Conservation (phyloP, 805 yeast genomes). For the Ogataea chonburiensis region DNA sequence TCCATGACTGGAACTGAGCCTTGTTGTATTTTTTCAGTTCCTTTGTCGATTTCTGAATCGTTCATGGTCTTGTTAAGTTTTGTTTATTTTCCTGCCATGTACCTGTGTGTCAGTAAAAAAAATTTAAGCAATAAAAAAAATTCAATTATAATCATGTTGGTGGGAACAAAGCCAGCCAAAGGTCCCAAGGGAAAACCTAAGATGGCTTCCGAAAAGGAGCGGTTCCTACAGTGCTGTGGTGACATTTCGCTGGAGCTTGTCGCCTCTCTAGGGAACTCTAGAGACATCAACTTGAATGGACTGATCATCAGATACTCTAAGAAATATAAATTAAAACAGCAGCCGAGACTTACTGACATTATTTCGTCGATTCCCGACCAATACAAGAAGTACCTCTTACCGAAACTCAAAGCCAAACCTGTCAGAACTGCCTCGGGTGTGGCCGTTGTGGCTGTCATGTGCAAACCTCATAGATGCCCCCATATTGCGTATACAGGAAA, state of each 20-base stretch:
- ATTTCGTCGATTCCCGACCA: constrained; percentile 95
- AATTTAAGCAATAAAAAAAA: constrained; percentile 10
- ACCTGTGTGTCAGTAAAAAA: constrained; percentile 11
- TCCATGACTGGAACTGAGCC: background rate
- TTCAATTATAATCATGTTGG: constrained; percentile 23
- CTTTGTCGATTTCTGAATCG: constrained; percentile 6
- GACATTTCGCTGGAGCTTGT: constrained; percentile 88
- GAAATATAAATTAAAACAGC: constrained; percentile 85
- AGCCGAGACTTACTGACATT: constrained; percentile 93
- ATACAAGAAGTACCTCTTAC: constrained; percentile 84
- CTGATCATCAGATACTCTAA: constrained; percentile 81
- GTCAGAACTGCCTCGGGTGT: constrained; percentile 98
- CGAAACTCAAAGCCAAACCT: constrained; percentile 96
- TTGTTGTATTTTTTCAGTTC: background rate
- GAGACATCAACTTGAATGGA: constrained; percentile 87
- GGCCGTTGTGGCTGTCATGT: constrained; percentile 99
- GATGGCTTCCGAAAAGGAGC: constrained; percentile 86
- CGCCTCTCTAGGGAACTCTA: constrained; percentile 66
- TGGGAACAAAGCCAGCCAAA: constrained; percentile 22
- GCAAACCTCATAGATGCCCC: constrained; percentile 98
- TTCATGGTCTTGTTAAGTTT: constrained; percentile 6
- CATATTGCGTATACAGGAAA: constrained; percentile 99
- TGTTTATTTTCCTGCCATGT: constrained; percentile 14
- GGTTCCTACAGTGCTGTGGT: constrained; percentile 89
- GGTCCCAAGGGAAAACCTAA: constrained; percentile 54